phyloP scores from a whole-genome alignment of 805 yeast species.

The Metschnikowia lochheadii region DNA sequence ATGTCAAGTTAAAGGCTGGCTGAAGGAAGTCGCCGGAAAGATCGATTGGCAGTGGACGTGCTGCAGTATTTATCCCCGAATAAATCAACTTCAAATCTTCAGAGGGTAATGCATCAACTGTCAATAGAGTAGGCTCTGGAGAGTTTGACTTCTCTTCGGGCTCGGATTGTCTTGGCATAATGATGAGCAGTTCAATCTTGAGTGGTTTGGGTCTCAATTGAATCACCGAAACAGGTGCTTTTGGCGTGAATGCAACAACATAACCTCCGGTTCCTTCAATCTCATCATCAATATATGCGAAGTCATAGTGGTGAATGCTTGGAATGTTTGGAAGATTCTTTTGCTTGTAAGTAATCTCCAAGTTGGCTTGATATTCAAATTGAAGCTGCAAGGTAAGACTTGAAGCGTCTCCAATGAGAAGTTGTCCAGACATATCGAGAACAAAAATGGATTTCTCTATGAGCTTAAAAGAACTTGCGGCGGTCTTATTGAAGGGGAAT shows the following conservation, averaged over 20 bases:
- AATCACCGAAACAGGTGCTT: slow-evolving; percentile 14
- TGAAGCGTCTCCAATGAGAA: slow-evolving; percentile 8
- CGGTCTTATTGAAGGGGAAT: neutral
- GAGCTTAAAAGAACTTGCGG: neutral
- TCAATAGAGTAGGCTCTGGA: neutral
- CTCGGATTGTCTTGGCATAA: neutral
- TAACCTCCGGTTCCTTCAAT: slow-evolving; percentile 28
- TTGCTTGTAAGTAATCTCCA: slow-evolving; percentile 8
- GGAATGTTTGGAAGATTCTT: neutral
- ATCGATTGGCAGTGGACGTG: slow-evolving; percentile 5
- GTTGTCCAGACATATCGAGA: slow-evolving; percentile 1
- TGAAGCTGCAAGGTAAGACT: neutral
- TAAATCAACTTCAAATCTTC: slow-evolving; percentile 14
- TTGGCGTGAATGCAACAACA: slow-evolving; percentile 16
- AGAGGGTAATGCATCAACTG: slow-evolving; percentile 14
- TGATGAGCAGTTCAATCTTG: neutral
- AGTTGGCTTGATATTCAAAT: neutral
- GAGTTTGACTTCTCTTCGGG: neutral
- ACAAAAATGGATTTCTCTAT: neutral
- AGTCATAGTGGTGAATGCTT: neutral
- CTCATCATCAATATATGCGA: slow-evolving; percentile 23
- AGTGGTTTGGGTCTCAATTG: slow-evolving; percentile 7
- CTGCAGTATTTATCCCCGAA: neutral
- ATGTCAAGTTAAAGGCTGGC: slow-evolving; percentile 6
- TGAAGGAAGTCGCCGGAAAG: slow-evolving; percentile 5